Evolutionary conservation across 331 rosid species (phyloP), one percentile per base, ranked within the genome.

Genomic region (Rosa hybrid): DNA sequence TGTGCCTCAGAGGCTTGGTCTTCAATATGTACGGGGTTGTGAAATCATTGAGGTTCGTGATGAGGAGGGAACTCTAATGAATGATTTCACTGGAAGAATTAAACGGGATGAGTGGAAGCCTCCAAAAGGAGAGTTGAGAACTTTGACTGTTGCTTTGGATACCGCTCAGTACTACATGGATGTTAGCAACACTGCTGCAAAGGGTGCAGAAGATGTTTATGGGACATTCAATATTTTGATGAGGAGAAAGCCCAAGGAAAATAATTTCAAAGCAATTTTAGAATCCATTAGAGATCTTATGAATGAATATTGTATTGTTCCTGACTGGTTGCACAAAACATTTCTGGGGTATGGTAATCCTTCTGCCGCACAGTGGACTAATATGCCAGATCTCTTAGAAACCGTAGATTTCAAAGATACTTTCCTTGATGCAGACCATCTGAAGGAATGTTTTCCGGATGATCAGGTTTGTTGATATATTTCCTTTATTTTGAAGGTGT

Each of bases 31-130:
- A 42, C 92, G 98, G 23, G 99, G 99, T 72, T 93, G 99, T 86
- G 98, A 96, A 90, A 39, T 96, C 83, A 89, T 90, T 78, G 99
- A 93, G 86, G 80, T 96, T 68, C 93, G 89, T 80, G 99, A 96
- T 85, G 99, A 96, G 80, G 97, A 96, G 82, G 98, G 98, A 73
- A 87, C 83, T 86, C 88, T 96, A 54, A 93, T 96, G 99, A 96
- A 96, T 89, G 99, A 96, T 90, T 93, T 90, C 80, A 90, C 96
- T 27, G 98, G 99, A 81, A 93, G 81, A 82, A 90, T 93, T 75
- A 96, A 96, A 83, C 90, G 90, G n/a, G 99, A 96, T 85, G 99
- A 96, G 70, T 96, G 99, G 98, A 96, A 96, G 87, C 99, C 98
- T 65, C 98, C 99, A 60, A 96, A 93, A 84, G 99, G 98, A 77